phyloP scores from a whole-genome alignment of 108 stramenopile genomes.

The Pinguiococcus pyrenoidosus region DNA sequence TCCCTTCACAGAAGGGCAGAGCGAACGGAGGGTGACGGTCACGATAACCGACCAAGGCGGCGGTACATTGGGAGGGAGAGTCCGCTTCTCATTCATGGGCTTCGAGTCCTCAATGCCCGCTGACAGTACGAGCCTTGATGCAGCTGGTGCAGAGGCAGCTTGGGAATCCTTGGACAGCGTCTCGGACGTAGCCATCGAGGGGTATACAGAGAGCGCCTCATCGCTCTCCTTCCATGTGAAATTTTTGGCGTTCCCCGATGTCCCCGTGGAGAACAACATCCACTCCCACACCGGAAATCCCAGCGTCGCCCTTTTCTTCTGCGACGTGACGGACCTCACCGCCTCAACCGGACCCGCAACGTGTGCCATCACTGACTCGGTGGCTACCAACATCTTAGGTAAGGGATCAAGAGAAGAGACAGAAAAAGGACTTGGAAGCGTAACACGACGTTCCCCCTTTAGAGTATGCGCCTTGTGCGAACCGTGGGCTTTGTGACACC shows the following conservation, averaged over 20 bases:
- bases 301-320: conserved; percentile 19
- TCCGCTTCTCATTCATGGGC: conserved; percentile 4
- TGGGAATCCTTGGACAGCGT: background rate
- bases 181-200: background rate
- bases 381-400: conserved; percentile 15
- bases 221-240: background rate
- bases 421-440: too few relatives aligned
- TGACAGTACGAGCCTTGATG: background rate
- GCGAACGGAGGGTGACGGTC: conserved; percentile 12
- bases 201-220: too few relatives aligned
- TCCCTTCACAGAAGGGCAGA: conserved; percentile 24
- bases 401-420: background rate
- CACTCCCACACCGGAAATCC: conserved; percentile 32
- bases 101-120: background rate
- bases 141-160: background rate
- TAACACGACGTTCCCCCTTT: too few relatives aligned
- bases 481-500: conserved; percentile 8
- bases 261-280: conserved; percentile 31
- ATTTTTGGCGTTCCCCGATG: conserved; percentile 12
- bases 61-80: conserved; percentile 6
- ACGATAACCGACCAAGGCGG: conserved; percentile 6
- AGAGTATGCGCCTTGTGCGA: conserved; percentile 7
- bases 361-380: conserved; percentile 11
- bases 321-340: conserved; percentile 15
- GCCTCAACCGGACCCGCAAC: background rate